Conservation (phyloP, 306 rosid genomes). For the Pachyrhizus erosus region DNA sequence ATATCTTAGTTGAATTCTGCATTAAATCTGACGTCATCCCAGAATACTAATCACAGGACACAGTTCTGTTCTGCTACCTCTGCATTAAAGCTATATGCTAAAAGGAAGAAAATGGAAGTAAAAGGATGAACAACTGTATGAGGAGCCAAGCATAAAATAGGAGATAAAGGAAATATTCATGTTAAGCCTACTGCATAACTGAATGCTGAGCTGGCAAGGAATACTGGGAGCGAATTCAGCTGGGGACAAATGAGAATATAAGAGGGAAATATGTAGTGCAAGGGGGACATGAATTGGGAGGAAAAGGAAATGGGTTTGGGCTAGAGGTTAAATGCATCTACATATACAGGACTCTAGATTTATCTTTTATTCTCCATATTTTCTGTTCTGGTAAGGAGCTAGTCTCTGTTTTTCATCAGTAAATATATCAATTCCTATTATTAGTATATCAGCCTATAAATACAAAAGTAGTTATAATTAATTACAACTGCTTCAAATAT, state of each 20-base stretch:
- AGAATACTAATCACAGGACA: constrained; percentile 16
- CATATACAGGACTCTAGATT: background rate
- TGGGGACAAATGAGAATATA: background rate
- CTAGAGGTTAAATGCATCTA: background rate
- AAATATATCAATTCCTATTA: background rate
- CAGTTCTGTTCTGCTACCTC: background rate
- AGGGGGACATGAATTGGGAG: background rate
- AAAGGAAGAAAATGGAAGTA: background rate
- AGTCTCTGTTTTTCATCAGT: background rate
- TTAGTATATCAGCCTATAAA: background rate
- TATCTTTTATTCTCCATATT: background rate
- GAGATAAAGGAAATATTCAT: background rate
- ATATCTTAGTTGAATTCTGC: background rate
- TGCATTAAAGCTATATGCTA: background rate
- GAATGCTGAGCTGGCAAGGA: background rate
- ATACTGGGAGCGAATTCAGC: background rate
- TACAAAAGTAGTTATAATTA: constrained; percentile 21
- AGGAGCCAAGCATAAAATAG: background rate
- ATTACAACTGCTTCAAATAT: constrained; percentile 18
- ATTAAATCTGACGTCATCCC: background rate
- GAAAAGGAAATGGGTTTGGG: background rate
- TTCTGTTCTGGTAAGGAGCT: background rate
- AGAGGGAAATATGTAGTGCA: background rate
- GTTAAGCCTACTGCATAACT: background rate
- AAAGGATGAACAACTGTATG: background rate